Conservation (phyloP, 1,284 basidiomycete genomes). For the Hemileia vastatrix region DNA sequence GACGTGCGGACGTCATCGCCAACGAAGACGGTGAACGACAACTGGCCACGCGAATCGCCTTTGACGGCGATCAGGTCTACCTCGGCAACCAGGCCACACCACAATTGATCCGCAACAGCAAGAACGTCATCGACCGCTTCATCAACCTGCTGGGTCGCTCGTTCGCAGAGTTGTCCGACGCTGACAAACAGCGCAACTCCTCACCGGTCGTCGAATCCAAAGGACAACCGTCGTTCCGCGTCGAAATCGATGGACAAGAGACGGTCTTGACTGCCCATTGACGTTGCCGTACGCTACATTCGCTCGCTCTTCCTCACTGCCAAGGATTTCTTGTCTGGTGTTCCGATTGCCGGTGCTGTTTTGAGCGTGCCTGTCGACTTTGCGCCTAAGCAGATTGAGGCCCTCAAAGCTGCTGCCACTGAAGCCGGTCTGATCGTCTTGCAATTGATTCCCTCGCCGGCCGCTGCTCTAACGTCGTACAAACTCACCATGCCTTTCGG, state of each 20-base stretch:
- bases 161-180: no score
- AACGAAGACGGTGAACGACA: slow-evolving; percentile 98
- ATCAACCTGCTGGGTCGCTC: slow-evolving; percentile 78
- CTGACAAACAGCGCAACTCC: slow-evolving; percentile 68
- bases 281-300: slow-evolving; percentile 78
- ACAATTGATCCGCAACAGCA: slow-evolving; percentile 86
- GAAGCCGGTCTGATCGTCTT: slow-evolving; percentile 65
- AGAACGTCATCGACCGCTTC: slow-evolving; percentile 89
- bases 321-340: slow-evolving; percentile 76
- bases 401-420: slow-evolving; percentile 44
- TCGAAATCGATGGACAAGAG: slow-evolving; percentile 64
- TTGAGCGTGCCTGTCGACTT: slow-evolving; percentile 59
- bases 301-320: slow-evolving; percentile 74
- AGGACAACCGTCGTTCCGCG: slow-evolving; percentile 53
- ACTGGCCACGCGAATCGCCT: slow-evolving; percentile 86
- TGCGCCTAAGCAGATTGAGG: slow-evolving; percentile 40
- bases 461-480: no score
- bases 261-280: slow-evolving; percentile 65
- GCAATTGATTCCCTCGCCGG: slow-evolving; percentile 42
- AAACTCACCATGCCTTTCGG: slow-evolving; percentile 44
- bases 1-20: slow-evolving; percentile 80
- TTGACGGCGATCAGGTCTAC: slow-evolving; percentile 87
- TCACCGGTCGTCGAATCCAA: slow-evolving; percentile 67
- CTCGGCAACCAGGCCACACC: slow-evolving; percentile 89
- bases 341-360: slow-evolving; percentile 70